Base-by-base conservation (phyloP, 2,329 filamentous ascomycete species). In the Aspergillus sp. region DNA sequence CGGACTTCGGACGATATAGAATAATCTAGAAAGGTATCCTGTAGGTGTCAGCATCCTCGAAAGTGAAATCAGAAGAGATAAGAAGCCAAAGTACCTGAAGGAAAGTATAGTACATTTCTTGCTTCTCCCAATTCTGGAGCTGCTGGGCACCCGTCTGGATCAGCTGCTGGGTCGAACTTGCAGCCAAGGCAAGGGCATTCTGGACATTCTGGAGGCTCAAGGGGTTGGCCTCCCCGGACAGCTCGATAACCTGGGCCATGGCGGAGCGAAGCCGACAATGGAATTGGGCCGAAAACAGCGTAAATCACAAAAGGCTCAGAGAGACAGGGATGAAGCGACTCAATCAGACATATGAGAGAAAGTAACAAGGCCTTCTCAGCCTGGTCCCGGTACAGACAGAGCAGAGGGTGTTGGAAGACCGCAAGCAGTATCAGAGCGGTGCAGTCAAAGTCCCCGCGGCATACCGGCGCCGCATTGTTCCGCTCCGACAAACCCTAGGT, bases 1-100 rank as follows among this genome's bases (percentile, higher is more conserved):
- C 91, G 82, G 33, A 89, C 74, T 49, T 93, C 80, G 36, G 75
- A 63, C 1, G 85, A 82, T 1, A 93, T 66, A 2, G 77, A 76
- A 40, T 77, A 78, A 63, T 94, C 83, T 42, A 94, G 72, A 55
- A 88, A 95, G 22, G 86, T 74, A 46, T 80, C 73, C 80, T 93
- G 51, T 8, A 39, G 24, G 20, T 17, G 24, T 40, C 11, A 36
- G 37, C 15, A 27, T 30, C 11, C 24, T 20, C 15, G 24, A 7
- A 17, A 16, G 11, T 22, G 17, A 22, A 11, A 25, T 17, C 7
- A 6, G 8, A 22, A 15, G 13, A 15, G 22, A 34, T 14, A 28
- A 32, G 8, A 29, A 13, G n/a, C 13, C n/a, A 30, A 37, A 34
- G 26, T 64, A 78, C 80, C 71, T 85, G 82, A 32, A 86, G 64